Conservation (phyloP, 352 stramenopile genomes). For the Globisporangium radiosum region DNA sequence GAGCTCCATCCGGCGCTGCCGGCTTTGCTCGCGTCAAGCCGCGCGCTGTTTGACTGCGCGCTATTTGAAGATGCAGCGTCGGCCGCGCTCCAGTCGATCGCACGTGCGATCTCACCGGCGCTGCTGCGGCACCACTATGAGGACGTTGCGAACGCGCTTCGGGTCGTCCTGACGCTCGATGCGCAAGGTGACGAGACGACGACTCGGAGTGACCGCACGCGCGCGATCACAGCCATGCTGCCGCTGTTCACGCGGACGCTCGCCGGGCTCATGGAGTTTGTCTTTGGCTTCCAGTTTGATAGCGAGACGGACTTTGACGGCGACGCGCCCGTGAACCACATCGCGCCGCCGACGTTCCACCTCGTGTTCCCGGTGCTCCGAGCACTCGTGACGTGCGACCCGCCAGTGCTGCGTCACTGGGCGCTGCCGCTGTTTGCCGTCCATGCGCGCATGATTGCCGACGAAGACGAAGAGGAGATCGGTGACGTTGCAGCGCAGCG, state of each 20-base stretch:
- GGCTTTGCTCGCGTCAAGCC: constrained; percentile 45
- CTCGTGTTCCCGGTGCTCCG: constrained; percentile 73
- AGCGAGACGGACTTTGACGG: constrained; percentile 71
- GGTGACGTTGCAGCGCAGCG: constrained; percentile 71
- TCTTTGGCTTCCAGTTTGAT: constrained; percentile 81
- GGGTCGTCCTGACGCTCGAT: constrained; percentile 42
- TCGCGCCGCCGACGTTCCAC: constrained; percentile 71
- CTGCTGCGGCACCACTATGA: constrained; percentile 61
- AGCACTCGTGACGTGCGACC: constrained; percentile 38
- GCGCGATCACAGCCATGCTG: constrained; percentile 29
- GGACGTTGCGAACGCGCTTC: constrained; percentile 52
- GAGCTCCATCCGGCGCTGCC: constrained; percentile 72
- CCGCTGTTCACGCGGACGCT: constrained; percentile 56
- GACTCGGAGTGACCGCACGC: constrained; percentile 26
- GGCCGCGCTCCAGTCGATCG: constrained; percentile 31
- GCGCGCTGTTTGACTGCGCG: constrained; percentile 45
- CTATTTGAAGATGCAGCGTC: constrained; percentile 46
- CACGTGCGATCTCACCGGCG: constrained; percentile 53
- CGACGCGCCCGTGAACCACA: constrained; percentile 51
- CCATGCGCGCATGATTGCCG: constrained; percentile 80
- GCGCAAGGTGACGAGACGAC: no score
- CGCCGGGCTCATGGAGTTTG: constrained; percentile 58
- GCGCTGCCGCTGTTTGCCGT: constrained; percentile 66
- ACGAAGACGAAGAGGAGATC: constrained; percentile 86
- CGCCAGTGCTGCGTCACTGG: constrained; percentile 49